Evolutionary conservation across 1,284 basidiomycete species (phyloP).

Genomic region (Papiliotrema fonsecae): DNA sequence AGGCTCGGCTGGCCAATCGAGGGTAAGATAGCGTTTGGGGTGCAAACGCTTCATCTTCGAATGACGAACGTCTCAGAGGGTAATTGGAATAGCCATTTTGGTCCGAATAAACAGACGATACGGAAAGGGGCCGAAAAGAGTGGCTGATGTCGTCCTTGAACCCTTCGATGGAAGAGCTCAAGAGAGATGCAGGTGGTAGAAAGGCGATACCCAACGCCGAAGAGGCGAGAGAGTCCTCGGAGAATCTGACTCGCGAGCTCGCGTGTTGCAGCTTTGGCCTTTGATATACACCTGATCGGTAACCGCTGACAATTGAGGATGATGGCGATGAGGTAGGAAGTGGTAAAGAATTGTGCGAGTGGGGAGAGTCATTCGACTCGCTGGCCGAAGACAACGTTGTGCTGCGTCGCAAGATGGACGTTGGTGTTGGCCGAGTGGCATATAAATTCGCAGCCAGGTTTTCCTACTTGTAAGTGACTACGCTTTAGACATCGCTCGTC

Average conservation of each 20-base stretch:
- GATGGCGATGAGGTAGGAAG: constrained; percentile 1
- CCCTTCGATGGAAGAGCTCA: background rate
- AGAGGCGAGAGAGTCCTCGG: constrained; percentile 3
- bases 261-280: too few species aligned
- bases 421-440: background rate
- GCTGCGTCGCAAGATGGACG: constrained; percentile 5
- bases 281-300: too few species aligned
- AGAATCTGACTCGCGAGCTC: constrained; percentile 14
- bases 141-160: background rate
- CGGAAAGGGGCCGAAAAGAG: background rate
- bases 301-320: too few species aligned
- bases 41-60: background rate
- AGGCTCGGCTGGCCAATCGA: background rate
- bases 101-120: background rate
- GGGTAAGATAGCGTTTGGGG: background rate
- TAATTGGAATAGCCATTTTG: background rate
- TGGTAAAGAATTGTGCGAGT: background rate
- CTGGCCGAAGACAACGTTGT: constrained; percentile 6
- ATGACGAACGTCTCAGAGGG: background rate
- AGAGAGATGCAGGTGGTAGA: background rate
- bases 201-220: background rate
- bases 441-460: background rate
- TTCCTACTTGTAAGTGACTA: background rate
- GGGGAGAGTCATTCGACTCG: background rate
- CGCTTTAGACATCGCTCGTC: background rate